Evolutionary conservation across 306 rosid genomes (phyloP).

Genomic region (Corylus avellana): DNA sequence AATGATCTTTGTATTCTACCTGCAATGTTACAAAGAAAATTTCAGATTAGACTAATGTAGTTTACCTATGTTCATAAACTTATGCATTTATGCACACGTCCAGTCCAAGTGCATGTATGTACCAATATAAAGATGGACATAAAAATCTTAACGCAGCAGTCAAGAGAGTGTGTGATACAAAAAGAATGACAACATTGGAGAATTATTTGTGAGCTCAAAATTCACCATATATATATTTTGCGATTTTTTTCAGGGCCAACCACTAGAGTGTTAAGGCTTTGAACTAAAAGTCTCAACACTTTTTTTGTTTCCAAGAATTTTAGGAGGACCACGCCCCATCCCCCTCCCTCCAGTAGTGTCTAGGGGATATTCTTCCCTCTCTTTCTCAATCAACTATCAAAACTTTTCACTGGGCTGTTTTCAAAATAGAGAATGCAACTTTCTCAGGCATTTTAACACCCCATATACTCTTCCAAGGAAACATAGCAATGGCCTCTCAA

Average conservation of each 20-base stretch:
- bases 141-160: background rate
- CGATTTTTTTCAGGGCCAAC: no score
- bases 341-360: no score
- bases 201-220: no score
- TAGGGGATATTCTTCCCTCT: no score
- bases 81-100: background rate
- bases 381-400: background rate
- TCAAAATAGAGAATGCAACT: background rate
- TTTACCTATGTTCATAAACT: background rate
- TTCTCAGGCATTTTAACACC: background rate
- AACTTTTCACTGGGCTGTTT: background rate
- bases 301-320: no score
- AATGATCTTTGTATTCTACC: conserved; percentile 83
- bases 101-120: background rate
- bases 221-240: no score
- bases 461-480: background rate
- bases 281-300: no score
- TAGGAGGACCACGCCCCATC: no score
- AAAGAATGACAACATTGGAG: background rate
- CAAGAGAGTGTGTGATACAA: background rate
- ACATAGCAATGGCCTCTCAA: background rate
- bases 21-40: conserved; percentile 35
- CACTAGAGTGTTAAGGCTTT: no score
- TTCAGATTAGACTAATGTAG: background rate
- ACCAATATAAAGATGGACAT: background rate